A percentile compares a stretch with the other conserved stretches of the same genome.
Evolutionary conservation across 345 rosid species (phyloP).

Genomic region (Heritiera fomes): DNA sequence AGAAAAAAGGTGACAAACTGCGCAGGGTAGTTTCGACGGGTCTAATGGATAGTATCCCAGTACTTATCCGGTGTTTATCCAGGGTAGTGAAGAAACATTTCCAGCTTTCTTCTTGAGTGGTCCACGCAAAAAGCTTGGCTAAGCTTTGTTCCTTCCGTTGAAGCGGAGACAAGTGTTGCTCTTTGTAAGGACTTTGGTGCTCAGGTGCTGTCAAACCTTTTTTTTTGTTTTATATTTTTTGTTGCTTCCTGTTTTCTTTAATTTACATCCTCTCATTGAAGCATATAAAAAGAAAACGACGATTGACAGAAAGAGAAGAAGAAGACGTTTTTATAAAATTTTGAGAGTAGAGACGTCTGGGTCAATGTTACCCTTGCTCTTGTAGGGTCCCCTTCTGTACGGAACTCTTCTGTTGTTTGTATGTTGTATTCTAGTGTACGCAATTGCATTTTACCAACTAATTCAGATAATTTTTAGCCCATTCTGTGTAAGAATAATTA

Average conservation of each 20-base stretch:
- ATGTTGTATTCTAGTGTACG: neutral
- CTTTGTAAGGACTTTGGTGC: slow-evolving; percentile 22
- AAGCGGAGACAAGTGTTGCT: neutral
- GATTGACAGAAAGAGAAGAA: slow-evolving; percentile 27
- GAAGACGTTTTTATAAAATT: slow-evolving; percentile 32
- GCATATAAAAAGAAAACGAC: slow-evolving; percentile 21
- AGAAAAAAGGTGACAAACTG: no score
- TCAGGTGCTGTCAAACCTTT: neutral
- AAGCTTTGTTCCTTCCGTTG: neutral
- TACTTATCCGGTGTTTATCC: no score
- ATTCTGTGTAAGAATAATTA: neutral
- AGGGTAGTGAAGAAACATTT: no score
- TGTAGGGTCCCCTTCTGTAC: slow-evolving; percentile 17
- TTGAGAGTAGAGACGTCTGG: slow-evolving; percentile 28
- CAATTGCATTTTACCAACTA: slow-evolving; percentile 14
- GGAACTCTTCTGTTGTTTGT: slow-evolving; percentile 19
- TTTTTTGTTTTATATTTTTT: neutral
- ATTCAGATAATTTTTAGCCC: neutral
- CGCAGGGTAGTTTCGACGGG: no score
- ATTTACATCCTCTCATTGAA: slow-evolving; percentile 15
- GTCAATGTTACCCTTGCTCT: slow-evolving; percentile 22
- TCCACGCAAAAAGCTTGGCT: neutral
- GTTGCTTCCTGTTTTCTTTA: neutral
- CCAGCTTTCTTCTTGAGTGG: neutral
- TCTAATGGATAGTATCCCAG: no score